Conservation (phyloP, 305 asterid genomes). For the Fraxinus velutina region DNA sequence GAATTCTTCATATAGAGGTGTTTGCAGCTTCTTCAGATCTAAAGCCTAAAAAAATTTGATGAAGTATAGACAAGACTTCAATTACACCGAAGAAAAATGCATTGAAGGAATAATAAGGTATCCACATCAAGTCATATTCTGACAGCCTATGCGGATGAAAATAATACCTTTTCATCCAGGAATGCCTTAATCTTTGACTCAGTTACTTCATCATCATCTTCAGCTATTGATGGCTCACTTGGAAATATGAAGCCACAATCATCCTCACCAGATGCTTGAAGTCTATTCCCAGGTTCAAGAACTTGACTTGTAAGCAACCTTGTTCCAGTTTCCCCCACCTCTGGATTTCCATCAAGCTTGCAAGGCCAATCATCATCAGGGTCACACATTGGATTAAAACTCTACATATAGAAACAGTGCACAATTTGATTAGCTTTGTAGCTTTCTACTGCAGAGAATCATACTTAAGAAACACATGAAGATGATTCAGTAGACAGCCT, state of each 20-base stretch:
- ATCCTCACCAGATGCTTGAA: constrained; percentile 42
- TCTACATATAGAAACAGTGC: constrained; percentile 41
- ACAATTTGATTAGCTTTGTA: constrained; percentile 24
- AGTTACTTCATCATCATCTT: constrained; percentile 83
- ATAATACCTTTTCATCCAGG: constrained; percentile 81
- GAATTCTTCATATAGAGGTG: constrained; percentile 76
- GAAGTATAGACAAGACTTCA: constrained; percentile 18
- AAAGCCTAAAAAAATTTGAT: constrained; percentile 48
- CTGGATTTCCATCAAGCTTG: constrained; percentile 77
- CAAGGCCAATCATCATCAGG: constrained; percentile 74
- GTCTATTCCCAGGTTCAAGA: constrained; percentile 35
- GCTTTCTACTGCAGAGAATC: constrained; percentile 3
- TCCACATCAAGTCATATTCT: neutral
- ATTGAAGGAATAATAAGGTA: neutral
- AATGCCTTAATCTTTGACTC: constrained; percentile 87
- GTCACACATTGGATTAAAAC: constrained; percentile 92
- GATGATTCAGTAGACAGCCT: neutral
- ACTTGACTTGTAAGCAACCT: constrained; percentile 39
- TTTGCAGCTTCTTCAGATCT: constrained; percentile 85
- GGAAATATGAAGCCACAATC: constrained; percentile 66
- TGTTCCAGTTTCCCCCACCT: constrained; percentile 40
- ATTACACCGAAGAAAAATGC: neutral
- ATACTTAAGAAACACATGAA: neutral
- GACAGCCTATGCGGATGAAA: neutral
- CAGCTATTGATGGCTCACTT: constrained; percentile 45